Percentiles rank a stretch among this genome's conserved stretches.
Conservation (phyloP, 257 asterid genomes). For the Solanum corneliomulleri region DNA sequence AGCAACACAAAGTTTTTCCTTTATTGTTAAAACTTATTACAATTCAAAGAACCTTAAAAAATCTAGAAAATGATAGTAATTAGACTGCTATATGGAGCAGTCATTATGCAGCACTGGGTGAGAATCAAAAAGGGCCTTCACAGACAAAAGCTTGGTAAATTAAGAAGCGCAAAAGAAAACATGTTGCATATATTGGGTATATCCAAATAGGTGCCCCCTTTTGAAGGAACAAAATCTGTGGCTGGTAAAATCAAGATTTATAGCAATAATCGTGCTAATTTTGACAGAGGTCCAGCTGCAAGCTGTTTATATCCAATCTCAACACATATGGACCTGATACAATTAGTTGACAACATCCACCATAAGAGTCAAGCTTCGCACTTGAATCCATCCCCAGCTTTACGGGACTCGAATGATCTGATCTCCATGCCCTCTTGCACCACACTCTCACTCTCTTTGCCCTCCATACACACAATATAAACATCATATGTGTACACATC, state of each 20-base stretch:
- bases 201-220: neutral
- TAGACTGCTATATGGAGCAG: neutral
- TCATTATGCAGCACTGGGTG: neutral
- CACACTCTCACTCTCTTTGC: neutral
- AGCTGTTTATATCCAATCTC: neutral
- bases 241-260: neutral
- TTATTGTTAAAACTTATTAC: neutral
- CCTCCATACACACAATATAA: neutral
- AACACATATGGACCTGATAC: neutral
- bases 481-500: neutral
- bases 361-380: neutral
- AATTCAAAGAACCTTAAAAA: neutral
- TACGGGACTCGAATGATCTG: neutral
- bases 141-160: neutral
- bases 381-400: neutral
- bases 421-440: neutral
- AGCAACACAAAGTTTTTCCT: neutral
- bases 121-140: neutral
- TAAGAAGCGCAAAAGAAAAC: neutral
- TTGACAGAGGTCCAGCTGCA: neutral
- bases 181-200: neutral
- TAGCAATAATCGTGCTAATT: neutral
- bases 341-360: neutral
- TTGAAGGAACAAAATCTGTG: neutral
- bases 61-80: neutral